Evolutionary conservation across 140 eudicot species (phyloP), one percentile per base, ranked within the genome.

Genomic region (Oenanthe javanica): DNA sequence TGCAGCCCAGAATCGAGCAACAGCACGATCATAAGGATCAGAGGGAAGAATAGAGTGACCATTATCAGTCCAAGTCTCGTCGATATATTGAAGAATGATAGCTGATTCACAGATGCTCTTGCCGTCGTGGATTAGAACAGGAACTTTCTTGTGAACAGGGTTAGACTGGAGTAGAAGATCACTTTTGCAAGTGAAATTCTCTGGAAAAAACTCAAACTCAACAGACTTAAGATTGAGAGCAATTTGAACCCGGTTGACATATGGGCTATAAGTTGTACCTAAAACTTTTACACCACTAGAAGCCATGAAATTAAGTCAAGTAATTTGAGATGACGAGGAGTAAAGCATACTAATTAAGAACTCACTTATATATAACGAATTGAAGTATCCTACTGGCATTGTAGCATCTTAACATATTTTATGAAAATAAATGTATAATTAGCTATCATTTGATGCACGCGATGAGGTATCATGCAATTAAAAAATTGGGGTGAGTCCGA

Each of bases 61-160:
- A 61, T 84, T 88, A 31, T 77, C 54, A 46, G 80, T 18, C 88
- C 88, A 89, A 42, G 40, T 46, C 31, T 89, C 90, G 74, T 86
- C 88, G 50, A 86, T 78, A 66, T 86, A 88, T 51, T 88, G 82
- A 42, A 88, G 76, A 69, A 88, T 88, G 45, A 86, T 18, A 72
- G 59, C 82, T 0, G 89, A 86, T 51, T 88, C 92, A 45, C 89
- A 86, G 12, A 88, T 69, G 49, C 87, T 81, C 42, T 79, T 88
- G 0, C 48, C 85, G 4, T 40, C 81, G 55, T 88, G 89, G 40
- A 87, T 82, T 0, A 87, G 84, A 64, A 87, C 87, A 27, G 90
- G 90, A 51, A 89, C 63, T 72, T 86, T 89, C 84, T 89, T 89
- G 82, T 84, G 61, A 76, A 89, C 86, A n/a, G 93, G 93, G 69